These are phyloP conservation scores for Ganoderma boninense DNA, from an alignment of 1,284 basidiomycete species.

Conservation along the genomic window DNA sequence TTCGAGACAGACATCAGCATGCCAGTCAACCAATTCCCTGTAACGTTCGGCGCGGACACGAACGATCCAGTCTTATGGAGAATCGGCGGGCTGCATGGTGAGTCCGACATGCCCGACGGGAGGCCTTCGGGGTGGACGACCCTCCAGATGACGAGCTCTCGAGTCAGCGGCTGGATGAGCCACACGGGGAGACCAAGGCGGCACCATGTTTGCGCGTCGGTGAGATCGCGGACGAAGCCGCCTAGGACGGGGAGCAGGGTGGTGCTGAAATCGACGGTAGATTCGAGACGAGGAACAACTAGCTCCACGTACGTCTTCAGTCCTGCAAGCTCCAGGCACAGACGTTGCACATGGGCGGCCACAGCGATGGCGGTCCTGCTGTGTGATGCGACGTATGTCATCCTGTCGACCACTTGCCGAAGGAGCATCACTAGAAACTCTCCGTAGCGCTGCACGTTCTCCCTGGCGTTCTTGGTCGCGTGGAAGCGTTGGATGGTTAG, in stretches of 20 bases:
- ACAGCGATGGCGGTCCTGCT: conserved; percentile 4
- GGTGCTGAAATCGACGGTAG: background rate
- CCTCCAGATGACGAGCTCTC: conserved; percentile 2
- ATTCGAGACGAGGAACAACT: background rate
- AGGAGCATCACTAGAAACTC: conserved; percentile 6
- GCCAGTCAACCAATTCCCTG: conserved; percentile 8
- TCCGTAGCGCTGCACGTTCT: background rate
- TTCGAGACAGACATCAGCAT: conserved; percentile 9
- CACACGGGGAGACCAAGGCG: conserved; percentile 12
- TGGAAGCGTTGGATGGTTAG: background rate
- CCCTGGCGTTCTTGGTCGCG: background rate
- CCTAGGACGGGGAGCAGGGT: conserved; percentile 6
- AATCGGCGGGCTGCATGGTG: conserved; percentile 5
- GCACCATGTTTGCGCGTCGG: conserved; percentile 1
- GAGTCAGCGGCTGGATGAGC: conserved; percentile 11
- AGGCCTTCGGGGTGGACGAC: background rate
- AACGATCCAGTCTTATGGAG: background rate
- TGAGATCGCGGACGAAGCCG: background rate
- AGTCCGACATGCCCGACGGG: background rate
- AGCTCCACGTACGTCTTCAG: conserved; percentile 2
- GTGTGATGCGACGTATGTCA: conserved; percentile 6
- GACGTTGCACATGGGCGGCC: conserved; percentile 15
- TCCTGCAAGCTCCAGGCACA: conserved; percentile 11
- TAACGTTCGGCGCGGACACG: conserved; percentile 3
- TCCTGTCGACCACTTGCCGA: conserved; percentile 8